Evolutionary conservation across 2,329 filamentous ascomycete genomes (phyloP).

Genomic region (Whalleya microplaca): DNA sequence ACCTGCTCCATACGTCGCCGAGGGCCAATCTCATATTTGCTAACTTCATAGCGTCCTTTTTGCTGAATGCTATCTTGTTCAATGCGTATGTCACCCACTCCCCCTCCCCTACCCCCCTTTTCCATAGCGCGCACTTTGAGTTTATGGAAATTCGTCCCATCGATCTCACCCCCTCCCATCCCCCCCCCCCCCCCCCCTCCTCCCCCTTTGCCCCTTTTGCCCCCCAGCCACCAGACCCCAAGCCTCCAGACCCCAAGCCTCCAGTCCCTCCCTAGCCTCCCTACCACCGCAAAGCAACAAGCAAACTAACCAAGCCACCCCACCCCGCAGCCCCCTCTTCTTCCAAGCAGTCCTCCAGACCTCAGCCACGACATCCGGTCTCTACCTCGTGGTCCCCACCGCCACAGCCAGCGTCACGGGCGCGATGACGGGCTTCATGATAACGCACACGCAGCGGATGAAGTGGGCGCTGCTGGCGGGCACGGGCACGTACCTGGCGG

Average conservation of each 20-base stretch:
- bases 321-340: slow-evolving; percentile 64
- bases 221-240: background rate
- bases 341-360: slow-evolving; percentile 76
- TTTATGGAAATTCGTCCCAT: no score
- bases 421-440: slow-evolving; percentile 63
- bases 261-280: no score
- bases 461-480: slow-evolving; percentile 63
- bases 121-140: background rate
- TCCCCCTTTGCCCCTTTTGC: no score
- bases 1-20: slow-evolving; percentile 53
- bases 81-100: slow-evolving; percentile 51
- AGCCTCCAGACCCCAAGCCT: no score
- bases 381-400: slow-evolving; percentile 69
- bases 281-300: background rate
- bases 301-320: slow-evolving; percentile 1
- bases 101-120: background rate
- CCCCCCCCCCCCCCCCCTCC: no score
- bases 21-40: slow-evolving; percentile 61
- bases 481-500: slow-evolving; percentile 50
- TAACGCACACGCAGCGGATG: slow-evolving; percentile 61
- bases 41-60: slow-evolving; percentile 55
- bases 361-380: slow-evolving; percentile 71
- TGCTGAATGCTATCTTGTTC: slow-evolving; percentile 61
- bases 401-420: slow-evolving; percentile 58
- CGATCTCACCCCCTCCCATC: no score